Evolutionary conservation across 768 basidiomycete species (phyloP), one percentile per base, ranked within the genome.

Genomic region (Boletus sensibilis): DNA sequence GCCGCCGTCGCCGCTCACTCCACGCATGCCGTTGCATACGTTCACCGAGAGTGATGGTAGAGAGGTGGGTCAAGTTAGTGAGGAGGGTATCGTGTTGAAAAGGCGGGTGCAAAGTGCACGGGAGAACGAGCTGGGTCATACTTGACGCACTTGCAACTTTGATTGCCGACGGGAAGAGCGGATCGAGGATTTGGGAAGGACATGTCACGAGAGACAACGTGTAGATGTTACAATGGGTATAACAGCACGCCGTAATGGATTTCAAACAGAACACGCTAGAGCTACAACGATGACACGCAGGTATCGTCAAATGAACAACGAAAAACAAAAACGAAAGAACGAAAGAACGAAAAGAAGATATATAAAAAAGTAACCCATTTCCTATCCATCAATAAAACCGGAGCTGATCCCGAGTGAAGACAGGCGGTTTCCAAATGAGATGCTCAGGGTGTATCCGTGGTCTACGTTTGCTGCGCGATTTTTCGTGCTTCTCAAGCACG

Each of bases 351-450:
- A 21, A 13, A 31, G 10, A 25, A 40, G 27, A 41, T 31, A 34
- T 51, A 49, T 21, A 34, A 57, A 50, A 23, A 42, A 10, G 20
- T 23, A 37, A 23, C 27, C 23, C 13, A 21, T 10, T 35, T 41
- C 18, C 35, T 29, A 43, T 48, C 31, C 45, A 45, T 72, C 60
- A 72, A 52, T 66, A 72, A 65, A 94, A 94, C 56, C 92, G 84
- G 57, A 94, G 77, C 74, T 94, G 92, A 64, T 93, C 92, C 58
- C 92, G 82, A 48, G 90, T 91, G 74, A 96, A 94, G 43, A 90
- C 87, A 16, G 92, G 97, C 53, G 97, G 96, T 72, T 95, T 97
- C 97, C 97, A 99, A 62, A 84, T 82, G 55, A 99, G 75, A 66
- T 79, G 78, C 56, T 89, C 85, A 33, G 96, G 78, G 61, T 91